A percentile compares a stretch with the other conserved stretches of the same genome.
phyloP scores from a whole-genome alignment of 208 protist species.

The Leishmania turanica region DNA sequence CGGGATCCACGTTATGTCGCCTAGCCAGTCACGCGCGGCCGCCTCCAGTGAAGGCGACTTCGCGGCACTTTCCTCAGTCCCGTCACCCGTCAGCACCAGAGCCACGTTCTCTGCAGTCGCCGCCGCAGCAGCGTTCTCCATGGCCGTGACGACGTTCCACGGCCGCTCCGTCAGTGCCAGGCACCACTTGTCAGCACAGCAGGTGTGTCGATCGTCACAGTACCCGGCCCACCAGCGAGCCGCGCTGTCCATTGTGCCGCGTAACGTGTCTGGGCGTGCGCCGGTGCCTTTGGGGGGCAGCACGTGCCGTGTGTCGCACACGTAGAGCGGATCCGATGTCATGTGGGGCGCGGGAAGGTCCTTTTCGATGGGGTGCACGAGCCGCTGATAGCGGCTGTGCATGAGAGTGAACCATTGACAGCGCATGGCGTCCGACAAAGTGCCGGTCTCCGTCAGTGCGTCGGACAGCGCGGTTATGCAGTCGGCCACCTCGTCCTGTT shows the following conservation, averaged over 20 bases:
- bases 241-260: slow-evolving; percentile 11
- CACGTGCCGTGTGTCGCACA: slow-evolving; percentile 41
- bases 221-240: slow-evolving; percentile 44
- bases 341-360: slow-evolving; percentile 49
- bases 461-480: slow-evolving; percentile 6
- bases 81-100: neutral
- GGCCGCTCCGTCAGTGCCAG: slow-evolving; percentile 24
- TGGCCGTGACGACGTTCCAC: slow-evolving; percentile 38
- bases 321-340: slow-evolving; percentile 43
- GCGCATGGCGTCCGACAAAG: slow-evolving; percentile 16
- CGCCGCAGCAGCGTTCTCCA: slow-evolving; percentile 12
- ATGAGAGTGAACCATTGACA: slow-evolving; percentile 49
- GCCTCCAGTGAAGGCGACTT: neutral
- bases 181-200: slow-evolving; percentile 51
- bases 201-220: slow-evolving; percentile 34
- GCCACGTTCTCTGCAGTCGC: slow-evolving; percentile 3
- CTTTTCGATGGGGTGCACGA: slow-evolving; percentile 62
- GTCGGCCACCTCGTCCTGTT: slow-evolving; percentile 35
- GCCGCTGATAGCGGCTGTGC: slow-evolving; percentile 44
- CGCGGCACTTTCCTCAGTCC: neutral
- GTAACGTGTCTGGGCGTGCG: neutral
- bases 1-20: neutral
- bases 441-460: slow-evolving; percentile 2
- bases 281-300: slow-evolving; percentile 13
- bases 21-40: neutral